Conservation (phyloP, 768 basidiomycete genomes). For the Russula griseocarnosa region DNA sequence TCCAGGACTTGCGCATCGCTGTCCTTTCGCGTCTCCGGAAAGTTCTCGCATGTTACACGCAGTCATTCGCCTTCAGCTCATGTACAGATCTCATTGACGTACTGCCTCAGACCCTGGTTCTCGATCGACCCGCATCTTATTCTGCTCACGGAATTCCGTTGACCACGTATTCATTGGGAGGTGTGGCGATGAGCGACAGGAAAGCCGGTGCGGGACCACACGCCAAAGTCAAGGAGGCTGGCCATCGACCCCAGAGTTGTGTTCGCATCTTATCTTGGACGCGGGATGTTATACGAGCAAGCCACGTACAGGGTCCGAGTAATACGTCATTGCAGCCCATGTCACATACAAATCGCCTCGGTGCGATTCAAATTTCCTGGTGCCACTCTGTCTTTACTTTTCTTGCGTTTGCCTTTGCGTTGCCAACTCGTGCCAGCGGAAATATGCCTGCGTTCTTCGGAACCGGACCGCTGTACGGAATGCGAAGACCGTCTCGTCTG, state of each 20-base stretch:
- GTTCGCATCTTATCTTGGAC: conserved; percentile 1
- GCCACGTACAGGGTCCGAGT: conserved; percentile 6
- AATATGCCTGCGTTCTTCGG: conserved; percentile 16
- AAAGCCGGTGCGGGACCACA: conserved; percentile 24
- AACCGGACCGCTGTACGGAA: conserved; percentile 19
- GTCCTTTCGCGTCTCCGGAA: conserved; percentile 11
- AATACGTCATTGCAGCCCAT: conserved; percentile 1
- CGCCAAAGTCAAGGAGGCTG: conserved; percentile 3
- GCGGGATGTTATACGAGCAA: conserved; percentile 14
- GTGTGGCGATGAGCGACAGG: conserved; percentile 14
- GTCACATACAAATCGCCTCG: conserved; percentile 5
- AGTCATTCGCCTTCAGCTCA: neutral
- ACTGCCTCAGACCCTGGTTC: conserved; percentile 24
- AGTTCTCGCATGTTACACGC: conserved; percentile 5
- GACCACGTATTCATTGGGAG: conserved; percentile 4
- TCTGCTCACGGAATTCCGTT: conserved; percentile 9
- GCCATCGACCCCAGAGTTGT: conserved; percentile 12
- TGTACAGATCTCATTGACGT: conserved; percentile 19
- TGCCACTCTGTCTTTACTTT: conserved; percentile 6
- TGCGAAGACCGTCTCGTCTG: conserved; percentile 16
- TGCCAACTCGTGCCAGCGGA: conserved; percentile 1
- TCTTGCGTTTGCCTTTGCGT: conserved; percentile 7
- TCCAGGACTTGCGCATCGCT: conserved; percentile 16
- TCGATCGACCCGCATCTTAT: conserved; percentile 2
- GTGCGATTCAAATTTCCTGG: conserved; percentile 14